These are phyloP conservation scores for Fonsecaea erecta DNA, from an alignment of 2,329 filamentous ascomycete genomes.

Conservation along the genomic window DNA sequence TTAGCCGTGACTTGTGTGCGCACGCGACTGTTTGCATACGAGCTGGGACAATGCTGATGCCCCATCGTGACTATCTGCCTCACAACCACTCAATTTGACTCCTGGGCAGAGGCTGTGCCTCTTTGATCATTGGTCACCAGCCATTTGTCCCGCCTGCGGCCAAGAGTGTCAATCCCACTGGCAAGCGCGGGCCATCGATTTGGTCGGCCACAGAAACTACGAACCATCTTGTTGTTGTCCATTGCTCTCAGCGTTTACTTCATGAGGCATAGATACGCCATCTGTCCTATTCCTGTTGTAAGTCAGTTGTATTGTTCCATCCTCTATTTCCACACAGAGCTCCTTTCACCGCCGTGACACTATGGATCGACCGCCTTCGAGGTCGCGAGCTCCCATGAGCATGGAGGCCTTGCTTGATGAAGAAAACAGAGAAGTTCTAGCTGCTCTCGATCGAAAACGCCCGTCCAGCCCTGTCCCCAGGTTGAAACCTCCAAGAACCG, in stretches of 20 bases:
- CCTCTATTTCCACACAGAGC: neutral
- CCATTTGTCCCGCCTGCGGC: conserved; percentile 17
- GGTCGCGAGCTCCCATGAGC: conserved; percentile 60
- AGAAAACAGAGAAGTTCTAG: conserved; percentile 74
- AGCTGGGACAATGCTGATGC: neutral
- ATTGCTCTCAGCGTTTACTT: neutral
- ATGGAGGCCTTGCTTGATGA: conserved; percentile 77
- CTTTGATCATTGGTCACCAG: conserved; percentile 8
- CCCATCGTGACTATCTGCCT: neutral
- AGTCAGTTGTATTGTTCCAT: neutral
- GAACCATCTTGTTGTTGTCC: conserved; percentile 8
- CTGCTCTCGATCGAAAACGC: conserved; percentile 63
- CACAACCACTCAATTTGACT: neutral
- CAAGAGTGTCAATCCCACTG: conserved; percentile 13
- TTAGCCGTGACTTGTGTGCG: neutral
- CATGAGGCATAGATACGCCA: neutral
- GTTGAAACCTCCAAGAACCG: conserved; percentile 55
- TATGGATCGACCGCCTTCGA: conserved; percentile 29
- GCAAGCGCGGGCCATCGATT: conserved; percentile 7
- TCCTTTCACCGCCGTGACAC: neutral
- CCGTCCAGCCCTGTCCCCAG: conserved; percentile 37
- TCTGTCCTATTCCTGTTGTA: neutral
- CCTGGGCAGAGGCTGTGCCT: conserved; percentile 18
- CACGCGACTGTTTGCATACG: neutral
- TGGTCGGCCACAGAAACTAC: conserved; percentile 9